A percentile compares a stretch with the other conserved stretches of the same genome.
phyloP scores from a whole-genome alignment of 352 stramenopile species.

The Globisporangium barbulae region DNA sequence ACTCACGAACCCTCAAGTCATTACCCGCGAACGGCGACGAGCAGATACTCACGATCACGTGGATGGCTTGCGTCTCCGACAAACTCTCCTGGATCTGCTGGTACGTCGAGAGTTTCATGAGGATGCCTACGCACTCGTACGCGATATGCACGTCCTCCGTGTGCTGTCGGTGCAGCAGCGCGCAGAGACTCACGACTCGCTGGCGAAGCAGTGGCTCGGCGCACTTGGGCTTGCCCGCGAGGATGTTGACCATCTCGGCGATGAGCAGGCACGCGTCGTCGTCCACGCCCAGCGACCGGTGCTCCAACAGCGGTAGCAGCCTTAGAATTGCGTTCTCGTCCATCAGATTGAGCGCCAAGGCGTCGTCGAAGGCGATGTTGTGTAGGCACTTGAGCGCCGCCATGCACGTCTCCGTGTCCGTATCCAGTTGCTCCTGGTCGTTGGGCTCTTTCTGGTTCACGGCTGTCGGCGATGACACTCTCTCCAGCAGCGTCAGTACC shows the following conservation, averaged over 20 bases:
- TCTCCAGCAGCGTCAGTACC: slow-evolving; percentile 51
- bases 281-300: slow-evolving; percentile 32
- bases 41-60: slow-evolving; percentile 62
- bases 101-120: slow-evolving; percentile 66
- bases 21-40: slow-evolving; percentile 14
- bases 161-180: slow-evolving; percentile 46
- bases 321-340: slow-evolving; percentile 46
- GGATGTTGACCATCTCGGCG: slow-evolving; percentile 34
- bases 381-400: slow-evolving; percentile 66
- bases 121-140: slow-evolving; percentile 37
- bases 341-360: slow-evolving; percentile 50
- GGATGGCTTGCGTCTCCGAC: slow-evolving; percentile 55
- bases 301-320: slow-evolving; percentile 45
- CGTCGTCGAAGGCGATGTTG: slow-evolving; percentile 62
- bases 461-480: neutral
- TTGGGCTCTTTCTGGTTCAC: neutral
- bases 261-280: slow-evolving; percentile 41
- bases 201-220: slow-evolving; percentile 44
- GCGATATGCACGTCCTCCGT: slow-evolving; percentile 30
- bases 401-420: slow-evolving; percentile 48
- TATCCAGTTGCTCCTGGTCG: neutral
- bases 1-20: slow-evolving; percentile 43
- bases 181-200: slow-evolving; percentile 52
- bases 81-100: slow-evolving; percentile 58
- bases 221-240: slow-evolving; percentile 49